These are phyloP conservation scores for Candida rishiriensis DNA, from an alignment of 805 yeast species.

Conservation along the genomic window DNA sequence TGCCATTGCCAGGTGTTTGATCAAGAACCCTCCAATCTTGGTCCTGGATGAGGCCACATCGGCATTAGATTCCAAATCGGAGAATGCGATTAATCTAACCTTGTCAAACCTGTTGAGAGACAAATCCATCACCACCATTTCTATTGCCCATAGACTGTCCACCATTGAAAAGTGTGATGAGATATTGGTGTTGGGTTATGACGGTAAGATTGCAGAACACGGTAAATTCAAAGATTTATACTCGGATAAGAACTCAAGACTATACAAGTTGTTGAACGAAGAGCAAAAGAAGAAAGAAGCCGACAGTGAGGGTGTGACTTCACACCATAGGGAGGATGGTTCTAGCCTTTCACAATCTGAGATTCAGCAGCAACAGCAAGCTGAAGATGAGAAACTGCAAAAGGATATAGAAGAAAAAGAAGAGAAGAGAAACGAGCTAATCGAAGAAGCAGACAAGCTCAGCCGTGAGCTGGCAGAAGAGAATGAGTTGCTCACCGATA, in stretches of 20 bases:
- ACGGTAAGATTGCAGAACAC: constrained; percentile 74
- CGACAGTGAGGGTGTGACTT: no score
- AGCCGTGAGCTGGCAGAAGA: constrained; percentile 14
- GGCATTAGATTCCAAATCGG: constrained; percentile 86
- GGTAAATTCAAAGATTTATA: constrained; percentile 62
- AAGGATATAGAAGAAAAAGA: constrained; percentile 1
- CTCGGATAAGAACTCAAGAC: constrained; percentile 32
- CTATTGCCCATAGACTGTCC: constrained; percentile 88
- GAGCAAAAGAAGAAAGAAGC: no score
- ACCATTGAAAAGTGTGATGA: constrained; percentile 82
- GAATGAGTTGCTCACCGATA: constrained; percentile 11
- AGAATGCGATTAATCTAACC: constrained; percentile 76
- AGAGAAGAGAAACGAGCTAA: constrained; percentile 2
- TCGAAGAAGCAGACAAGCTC: constrained; percentile 5
- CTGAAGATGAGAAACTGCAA: no score
- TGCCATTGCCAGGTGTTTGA: constrained; percentile 71
- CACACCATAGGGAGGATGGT: no score
- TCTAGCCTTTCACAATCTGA: neutral
- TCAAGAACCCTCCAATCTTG: constrained; percentile 59
- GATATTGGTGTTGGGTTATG: constrained; percentile 72
- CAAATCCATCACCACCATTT: constrained; percentile 68
- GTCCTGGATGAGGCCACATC: constrained; percentile 84
- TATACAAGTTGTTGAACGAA: constrained; percentile 31
- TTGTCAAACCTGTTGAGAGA: constrained; percentile 50
- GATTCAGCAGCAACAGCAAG: neutral